Percentiles rank a stretch among this genome's conserved stretches.
Evolutionary conservation across 106 monocot species (phyloP).

Genomic region (Dioscorea zingiberensis): DNA sequence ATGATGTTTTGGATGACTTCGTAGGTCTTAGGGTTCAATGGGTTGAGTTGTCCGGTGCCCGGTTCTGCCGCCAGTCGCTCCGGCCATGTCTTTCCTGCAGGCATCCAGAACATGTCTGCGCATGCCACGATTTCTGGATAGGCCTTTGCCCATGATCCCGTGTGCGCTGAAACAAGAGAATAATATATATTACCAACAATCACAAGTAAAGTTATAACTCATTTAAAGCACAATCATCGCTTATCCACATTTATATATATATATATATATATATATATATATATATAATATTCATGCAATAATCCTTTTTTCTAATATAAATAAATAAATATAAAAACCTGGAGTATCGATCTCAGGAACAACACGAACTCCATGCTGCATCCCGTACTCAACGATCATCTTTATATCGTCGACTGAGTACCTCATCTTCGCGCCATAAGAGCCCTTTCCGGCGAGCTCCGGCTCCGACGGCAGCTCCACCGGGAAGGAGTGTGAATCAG

Average conservation of each 20-base stretch:
- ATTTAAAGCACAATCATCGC: too few relatives aligned
- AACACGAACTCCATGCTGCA: conserved; percentile 50
- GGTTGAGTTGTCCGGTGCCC: conserved; percentile 85
- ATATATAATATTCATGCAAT: too few relatives aligned
- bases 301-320: too few relatives aligned
- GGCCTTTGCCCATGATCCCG: conserved; percentile 78
- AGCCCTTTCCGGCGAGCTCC: conserved; percentile 48
- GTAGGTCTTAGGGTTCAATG: conserved; percentile 73
- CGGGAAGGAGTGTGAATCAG: conserved; percentile 82
- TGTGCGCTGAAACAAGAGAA: too few relatives aligned
- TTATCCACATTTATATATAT: too few relatives aligned
- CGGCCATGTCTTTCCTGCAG: conserved; percentile 26
- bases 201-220: neutral
- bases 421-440: conserved; percentile 50
- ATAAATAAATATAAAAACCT: too few relatives aligned
- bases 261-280: too few relatives aligned
- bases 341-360: conserved; percentile 88
- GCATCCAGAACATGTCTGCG: conserved; percentile 72
- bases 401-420: conserved; percentile 49
- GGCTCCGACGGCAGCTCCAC: conserved; percentile 63
- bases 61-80: conserved; percentile 84
- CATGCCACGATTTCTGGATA: conserved; percentile 86
- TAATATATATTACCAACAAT: too few relatives aligned
- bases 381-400: conserved; percentile 41
- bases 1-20: conserved; percentile 48